These are phyloP conservation scores for Alliaria petiolata DNA, from an alignment of 345 rosid species.

Conservation along the genomic window DNA sequence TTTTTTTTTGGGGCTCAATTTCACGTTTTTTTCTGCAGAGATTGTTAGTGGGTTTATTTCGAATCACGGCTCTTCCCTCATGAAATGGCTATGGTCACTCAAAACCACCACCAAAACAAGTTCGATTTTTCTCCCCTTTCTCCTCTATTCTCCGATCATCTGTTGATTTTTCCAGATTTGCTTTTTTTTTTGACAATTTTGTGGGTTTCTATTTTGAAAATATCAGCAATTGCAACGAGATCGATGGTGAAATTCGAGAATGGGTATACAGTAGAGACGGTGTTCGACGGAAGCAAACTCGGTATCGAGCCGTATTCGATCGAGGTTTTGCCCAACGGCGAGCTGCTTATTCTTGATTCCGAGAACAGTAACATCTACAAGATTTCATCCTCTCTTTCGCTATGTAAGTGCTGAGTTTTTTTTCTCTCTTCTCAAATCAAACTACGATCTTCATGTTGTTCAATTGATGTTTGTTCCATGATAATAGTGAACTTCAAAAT, in stretches of 20 bases:
- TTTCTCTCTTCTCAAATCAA: too few species aligned
- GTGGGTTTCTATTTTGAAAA: slow-evolving; percentile 1
- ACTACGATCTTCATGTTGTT: background rate
- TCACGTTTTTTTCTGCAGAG: slow-evolving; percentile 52
- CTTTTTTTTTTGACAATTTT: slow-evolving; percentile 5
- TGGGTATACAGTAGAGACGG: slow-evolving; percentile 96
- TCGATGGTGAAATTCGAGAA: slow-evolving; percentile 93
- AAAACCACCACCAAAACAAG: slow-evolving; percentile 90
- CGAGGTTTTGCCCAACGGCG: slow-evolving; percentile 80
- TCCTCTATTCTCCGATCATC: background rate
- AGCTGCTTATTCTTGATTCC: slow-evolving; percentile 85
- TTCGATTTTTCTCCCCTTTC: slow-evolving; percentile 28
- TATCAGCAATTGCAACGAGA: slow-evolving; percentile 68
- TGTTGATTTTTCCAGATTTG: slow-evolving; percentile 6
- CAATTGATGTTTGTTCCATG: background rate
- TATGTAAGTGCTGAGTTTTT: slow-evolving; percentile 50
- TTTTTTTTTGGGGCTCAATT: slow-evolving; percentile 5
- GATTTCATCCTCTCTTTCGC: slow-evolving; percentile 83
- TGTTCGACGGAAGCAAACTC: slow-evolving; percentile 97
- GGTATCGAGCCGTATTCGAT: slow-evolving; percentile 87
- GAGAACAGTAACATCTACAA: slow-evolving; percentile 85
- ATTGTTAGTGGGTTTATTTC: slow-evolving; percentile 72
- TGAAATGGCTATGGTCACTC: slow-evolving; percentile 96
- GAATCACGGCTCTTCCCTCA: slow-evolving; percentile 56
- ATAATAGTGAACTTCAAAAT: background rate